A percentile compares a stretch with the other conserved stretches of the same genome.
Conservation (phyloP, 2,329 filamentous ascomycete species). For the Nakataea oryzae region DNA sequence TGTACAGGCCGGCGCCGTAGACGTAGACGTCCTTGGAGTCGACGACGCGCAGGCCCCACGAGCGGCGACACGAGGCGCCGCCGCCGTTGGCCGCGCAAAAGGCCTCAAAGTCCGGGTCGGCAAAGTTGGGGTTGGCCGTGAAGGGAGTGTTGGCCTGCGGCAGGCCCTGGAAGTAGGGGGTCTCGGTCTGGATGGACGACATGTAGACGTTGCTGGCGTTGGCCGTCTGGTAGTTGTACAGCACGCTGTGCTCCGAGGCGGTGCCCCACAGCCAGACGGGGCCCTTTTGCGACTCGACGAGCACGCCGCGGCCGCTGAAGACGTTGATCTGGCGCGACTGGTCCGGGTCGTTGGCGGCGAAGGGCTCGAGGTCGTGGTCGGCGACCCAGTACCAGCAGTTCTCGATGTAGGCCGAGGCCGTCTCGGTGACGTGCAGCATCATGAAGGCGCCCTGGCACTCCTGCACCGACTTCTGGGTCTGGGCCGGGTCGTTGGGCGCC, state of each 20-base stretch:
- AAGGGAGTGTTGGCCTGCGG: conserved; percentile 62
- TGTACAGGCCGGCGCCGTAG: conserved; percentile 68
- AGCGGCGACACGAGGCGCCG: conserved; percentile 48
- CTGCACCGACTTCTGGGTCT: conserved; percentile 35
- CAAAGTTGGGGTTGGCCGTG: conserved; percentile 41
- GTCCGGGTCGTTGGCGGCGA: conserved; percentile 41
- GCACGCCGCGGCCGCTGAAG: conserved; percentile 78
- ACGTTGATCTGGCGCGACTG: conserved; percentile 57
- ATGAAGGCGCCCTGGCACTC: conserved; percentile 70
- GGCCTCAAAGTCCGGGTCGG: conserved; percentile 58
- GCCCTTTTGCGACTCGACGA: conserved; percentile 63
- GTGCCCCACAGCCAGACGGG: conserved; percentile 77
- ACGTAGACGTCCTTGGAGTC: conserved; percentile 58
- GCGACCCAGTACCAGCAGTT: conserved; percentile 88
- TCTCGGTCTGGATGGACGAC: conserved; percentile 80
- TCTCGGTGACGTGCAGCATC: conserved; percentile 53
- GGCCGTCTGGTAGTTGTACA: conserved; percentile 78
- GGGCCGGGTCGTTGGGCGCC: conserved; percentile 45
- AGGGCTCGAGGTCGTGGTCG: conserved; percentile 77
- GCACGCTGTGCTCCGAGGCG: conserved; percentile 52
- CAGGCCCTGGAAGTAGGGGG: conserved; percentile 79
- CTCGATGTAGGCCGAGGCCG: conserved; percentile 64
- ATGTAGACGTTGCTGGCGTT: conserved; percentile 73
- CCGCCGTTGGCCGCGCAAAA: conserved; percentile 35
- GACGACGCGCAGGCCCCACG: conserved; percentile 65